Conservation (phyloP, 2,329 filamentous ascomycete genomes). For the Tolypocladium pustulatum region DNA sequence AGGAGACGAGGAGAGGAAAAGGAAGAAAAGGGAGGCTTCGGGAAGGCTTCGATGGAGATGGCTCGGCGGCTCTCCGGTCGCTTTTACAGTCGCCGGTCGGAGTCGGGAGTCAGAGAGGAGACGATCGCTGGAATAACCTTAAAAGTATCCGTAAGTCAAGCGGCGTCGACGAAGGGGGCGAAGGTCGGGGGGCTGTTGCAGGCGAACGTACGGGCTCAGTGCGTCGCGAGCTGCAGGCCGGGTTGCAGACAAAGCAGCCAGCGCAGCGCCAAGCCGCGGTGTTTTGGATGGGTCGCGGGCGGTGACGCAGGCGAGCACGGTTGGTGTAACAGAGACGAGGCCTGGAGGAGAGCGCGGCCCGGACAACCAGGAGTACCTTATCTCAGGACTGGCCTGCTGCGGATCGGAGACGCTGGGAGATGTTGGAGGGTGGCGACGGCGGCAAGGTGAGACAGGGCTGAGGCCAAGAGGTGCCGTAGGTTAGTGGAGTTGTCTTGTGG, state of each 20-base stretch:
- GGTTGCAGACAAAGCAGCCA: background rate
- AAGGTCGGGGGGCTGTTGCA: background rate
- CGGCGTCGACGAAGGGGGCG: background rate
- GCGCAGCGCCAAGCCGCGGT: constrained; percentile 2
- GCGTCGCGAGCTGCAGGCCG: constrained; percentile 2
- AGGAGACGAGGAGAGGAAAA: background rate
- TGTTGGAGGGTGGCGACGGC: background rate
- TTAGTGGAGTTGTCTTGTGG: background rate
- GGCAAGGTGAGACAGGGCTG: background rate
- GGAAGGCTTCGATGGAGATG: background rate
- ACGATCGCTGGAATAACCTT: constrained; percentile 5
- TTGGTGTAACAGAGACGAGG: background rate
- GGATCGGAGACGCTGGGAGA: background rate
- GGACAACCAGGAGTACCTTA: background rate
- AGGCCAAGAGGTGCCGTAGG: background rate
- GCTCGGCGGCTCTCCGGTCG: background rate
- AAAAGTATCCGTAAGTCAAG: constrained; percentile 4
- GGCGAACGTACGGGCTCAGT: constrained; percentile 4
- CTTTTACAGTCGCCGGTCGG: background rate
- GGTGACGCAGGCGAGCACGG: background rate
- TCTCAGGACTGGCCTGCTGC: background rate
- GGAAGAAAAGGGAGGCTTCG: background rate
- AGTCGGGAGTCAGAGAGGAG: background rate
- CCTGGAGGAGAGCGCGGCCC: background rate
- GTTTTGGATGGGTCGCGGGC: background rate